These are phyloP conservation scores for Berkeleyomyces rouxiae DNA, from an alignment of 2,329 filamentous ascomycete genomes.

Conservation along the genomic window DNA sequence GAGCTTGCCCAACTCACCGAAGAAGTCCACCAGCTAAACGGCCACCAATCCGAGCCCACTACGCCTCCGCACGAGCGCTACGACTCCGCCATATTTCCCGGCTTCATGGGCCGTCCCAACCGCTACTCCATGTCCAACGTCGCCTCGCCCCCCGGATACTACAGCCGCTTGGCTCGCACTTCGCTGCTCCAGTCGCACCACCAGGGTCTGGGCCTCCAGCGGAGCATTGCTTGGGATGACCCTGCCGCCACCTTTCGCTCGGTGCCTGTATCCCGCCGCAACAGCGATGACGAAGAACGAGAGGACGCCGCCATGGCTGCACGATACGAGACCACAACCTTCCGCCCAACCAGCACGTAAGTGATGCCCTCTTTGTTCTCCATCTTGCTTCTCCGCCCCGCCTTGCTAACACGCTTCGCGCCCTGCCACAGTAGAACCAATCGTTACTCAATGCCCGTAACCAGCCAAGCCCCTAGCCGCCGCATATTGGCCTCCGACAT, in stretches of 20 bases:
- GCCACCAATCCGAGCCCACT: conserved; percentile 84
- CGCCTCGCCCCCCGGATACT: conserved; percentile 60
- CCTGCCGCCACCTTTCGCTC: conserved; percentile 65
- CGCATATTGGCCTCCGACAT: conserved; percentile 42
- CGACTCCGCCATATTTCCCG: conserved; percentile 50
- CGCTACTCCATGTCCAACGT: conserved; percentile 81
- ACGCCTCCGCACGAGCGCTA: conserved; percentile 90
- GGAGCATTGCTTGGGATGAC: conserved; percentile 40
- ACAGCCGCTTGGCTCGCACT: conserved; percentile 50
- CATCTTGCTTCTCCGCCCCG: background rate
- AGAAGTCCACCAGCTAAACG: conserved; percentile 48
- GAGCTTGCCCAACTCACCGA: conserved; percentile 76
- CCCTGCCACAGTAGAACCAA: conserved; percentile 31
- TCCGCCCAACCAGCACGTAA: conserved; percentile 63
- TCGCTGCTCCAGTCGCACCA: conserved; percentile 53
- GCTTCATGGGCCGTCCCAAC: conserved; percentile 67
- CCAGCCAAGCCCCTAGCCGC: conserved; percentile 35
- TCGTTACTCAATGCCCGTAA: conserved; percentile 87
- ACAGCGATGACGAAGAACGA: conserved; percentile 72
- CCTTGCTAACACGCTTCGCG: background rate
- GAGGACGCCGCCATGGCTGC: conserved; percentile 42
- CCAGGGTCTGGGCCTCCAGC: conserved; percentile 36
- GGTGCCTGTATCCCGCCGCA: conserved; percentile 69
- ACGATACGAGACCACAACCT: conserved; percentile 51
- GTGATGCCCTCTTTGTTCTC: conserved; percentile 24